Conservation (phyloP, 2,329 filamentous ascomycete genomes). For the Epicoccum nigrum region DNA sequence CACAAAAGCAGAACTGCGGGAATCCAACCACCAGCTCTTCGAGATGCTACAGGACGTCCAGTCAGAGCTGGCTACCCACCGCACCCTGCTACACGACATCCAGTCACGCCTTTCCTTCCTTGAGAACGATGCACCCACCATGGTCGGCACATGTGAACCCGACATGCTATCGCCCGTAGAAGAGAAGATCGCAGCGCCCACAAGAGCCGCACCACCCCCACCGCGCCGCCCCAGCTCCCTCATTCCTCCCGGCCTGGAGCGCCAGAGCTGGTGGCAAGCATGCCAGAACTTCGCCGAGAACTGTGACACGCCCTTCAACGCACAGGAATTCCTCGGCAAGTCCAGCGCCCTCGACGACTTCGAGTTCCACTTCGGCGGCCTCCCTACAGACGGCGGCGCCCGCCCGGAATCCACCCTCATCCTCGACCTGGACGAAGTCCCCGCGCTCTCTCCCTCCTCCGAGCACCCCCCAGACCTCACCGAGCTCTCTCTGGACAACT, state of each 20-base stretch:
- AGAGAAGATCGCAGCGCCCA: constrained; percentile 20
- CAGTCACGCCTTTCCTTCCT: constrained; percentile 37
- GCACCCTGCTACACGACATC: constrained; percentile 36
- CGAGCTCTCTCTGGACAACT: constrained; percentile 22
- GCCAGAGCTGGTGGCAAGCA: constrained; percentile 34
- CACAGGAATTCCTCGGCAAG: constrained; percentile 34
- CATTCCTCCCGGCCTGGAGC: constrained; percentile 1
- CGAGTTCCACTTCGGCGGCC: constrained; percentile 32
- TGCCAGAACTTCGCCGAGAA: constrained; percentile 37
- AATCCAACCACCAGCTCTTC: constrained; percentile 34
- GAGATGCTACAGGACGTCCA: constrained; percentile 41
- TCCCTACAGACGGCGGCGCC: constrained; percentile 12
- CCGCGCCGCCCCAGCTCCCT: constrained; percentile 6
- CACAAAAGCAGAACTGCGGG: constrained; percentile 33
- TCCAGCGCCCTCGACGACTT: constrained; percentile 32
- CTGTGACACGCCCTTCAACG: constrained; percentile 34
- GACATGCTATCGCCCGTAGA: constrained; percentile 11
- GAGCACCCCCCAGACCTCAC: constrained; percentile 11
- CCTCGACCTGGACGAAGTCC: constrained; percentile 6
- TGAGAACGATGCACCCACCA: constrained; percentile 26
- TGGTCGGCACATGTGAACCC: constrained; percentile 14
- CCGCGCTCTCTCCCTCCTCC: constrained; percentile 9
- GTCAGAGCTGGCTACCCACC: constrained; percentile 32
- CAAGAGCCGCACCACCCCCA: constrained; percentile 9
- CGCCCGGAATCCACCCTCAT: constrained; percentile 23